Evolutionary conservation across 23 red algal species (phyloP).

Genomic region (Gracilaria domingensis): DNA sequence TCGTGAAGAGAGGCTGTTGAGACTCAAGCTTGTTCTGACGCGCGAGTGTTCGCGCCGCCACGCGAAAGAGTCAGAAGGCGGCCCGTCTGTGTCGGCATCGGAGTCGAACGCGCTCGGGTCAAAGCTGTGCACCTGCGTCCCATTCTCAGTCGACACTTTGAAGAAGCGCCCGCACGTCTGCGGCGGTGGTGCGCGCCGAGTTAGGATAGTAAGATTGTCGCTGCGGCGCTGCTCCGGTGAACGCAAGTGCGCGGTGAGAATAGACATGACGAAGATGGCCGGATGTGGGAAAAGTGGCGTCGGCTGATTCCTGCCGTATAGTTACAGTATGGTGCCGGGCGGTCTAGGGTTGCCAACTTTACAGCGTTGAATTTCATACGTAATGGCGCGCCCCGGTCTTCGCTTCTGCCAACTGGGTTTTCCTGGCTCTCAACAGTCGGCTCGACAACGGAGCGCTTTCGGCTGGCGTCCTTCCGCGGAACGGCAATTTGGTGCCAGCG

Average conservation of each 20-base stretch:
- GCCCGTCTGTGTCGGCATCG: conserved; percentile 55
- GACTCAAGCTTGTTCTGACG: conserved; percentile 29
- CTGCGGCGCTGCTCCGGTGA: conserved; percentile 40
- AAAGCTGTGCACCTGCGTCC: conserved; percentile 4
- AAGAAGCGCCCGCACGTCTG: conserved; percentile 37
- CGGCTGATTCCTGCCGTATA: background rate
- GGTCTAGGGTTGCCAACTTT: background rate
- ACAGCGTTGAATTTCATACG: conserved; percentile 16
- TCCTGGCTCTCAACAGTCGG: no score
- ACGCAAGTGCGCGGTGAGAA: conserved; percentile 11
- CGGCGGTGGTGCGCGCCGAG: conserved; percentile 42
- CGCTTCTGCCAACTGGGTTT: no score
- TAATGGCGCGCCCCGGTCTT: background rate
- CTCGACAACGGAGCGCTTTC: no score
- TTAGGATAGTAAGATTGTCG: conserved; percentile 49
- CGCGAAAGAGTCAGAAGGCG: conserved; percentile 42
- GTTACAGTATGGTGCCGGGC: background rate
- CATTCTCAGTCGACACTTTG: conserved; percentile 28
- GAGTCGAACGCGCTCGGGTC: conserved; percentile 39
- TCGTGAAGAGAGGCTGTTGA: conserved; percentile 8
- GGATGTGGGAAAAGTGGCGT: background rate
- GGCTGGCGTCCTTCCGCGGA: no score
- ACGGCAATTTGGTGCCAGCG: no score
- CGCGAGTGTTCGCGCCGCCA: conserved; percentile 47
- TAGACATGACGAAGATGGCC: conserved; percentile 20